Evolutionary conservation across 73 alveolate species (phyloP), one percentile per base, ranked within the genome.

Genomic region (Paraurostyla sp.): DNA sequence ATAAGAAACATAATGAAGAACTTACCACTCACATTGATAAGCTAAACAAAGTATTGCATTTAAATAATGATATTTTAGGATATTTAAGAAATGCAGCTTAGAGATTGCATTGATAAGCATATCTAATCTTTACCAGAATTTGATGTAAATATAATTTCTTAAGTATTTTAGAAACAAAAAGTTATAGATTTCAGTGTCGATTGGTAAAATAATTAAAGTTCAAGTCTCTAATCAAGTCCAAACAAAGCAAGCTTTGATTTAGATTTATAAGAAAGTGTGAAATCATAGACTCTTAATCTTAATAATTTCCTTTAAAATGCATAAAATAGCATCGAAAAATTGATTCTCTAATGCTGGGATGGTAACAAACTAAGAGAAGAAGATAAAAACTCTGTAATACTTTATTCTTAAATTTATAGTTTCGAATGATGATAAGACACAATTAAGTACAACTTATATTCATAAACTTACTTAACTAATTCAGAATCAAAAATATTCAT

Each of bases 401-500:
- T 73, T n/a, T 73, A 36, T 43, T 23, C 20, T 16, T 22, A 36
- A n/a, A 1, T 40, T 68, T 35, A 41, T 73, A 73, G 86, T 73
- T 73, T 46, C 43, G 71, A 43, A 49, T 6, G 27, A 43, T 73
- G 78, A 52, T 78, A 0, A 50, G 78, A 54, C 78, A 52, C 33
- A 54, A 54, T 33, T 43, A 54, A 35, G 76, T 58, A 23, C 40
- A 78, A 27, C 48, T 36, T 6, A 78, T 78, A 0, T 78, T 78
- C 46, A 54, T 78, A n/a, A 51, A 50, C 16, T 27, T 78, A 18
- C 41, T 78, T 1, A 78, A 78, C 52, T 38, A 54, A 38, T 78
- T 78, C 32, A 50, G 89, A 50, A 78, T 78, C 3, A 78, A 54
- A 25, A 78, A 78, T 32, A 33, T 54, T 40, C 89, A 78, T 36